Evolutionary conservation across 148 eudicot genomes (phyloP).

Genomic region (Cornus suecica): DNA sequence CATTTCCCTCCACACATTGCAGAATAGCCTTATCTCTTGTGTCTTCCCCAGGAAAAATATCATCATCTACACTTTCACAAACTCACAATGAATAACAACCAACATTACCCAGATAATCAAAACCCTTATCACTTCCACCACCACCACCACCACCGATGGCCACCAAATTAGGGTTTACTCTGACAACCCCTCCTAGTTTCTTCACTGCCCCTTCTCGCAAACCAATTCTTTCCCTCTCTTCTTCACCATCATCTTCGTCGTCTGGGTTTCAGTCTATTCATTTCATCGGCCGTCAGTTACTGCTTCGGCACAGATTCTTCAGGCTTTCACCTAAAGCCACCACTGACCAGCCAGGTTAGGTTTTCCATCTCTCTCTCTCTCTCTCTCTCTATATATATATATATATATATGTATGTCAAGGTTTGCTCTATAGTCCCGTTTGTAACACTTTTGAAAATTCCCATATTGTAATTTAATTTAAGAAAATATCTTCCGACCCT

Average conservation of each 20-base stretch:
- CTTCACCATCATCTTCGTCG: constrained; percentile 16
- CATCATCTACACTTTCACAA: background rate
- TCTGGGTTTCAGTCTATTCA: constrained; percentile 38
- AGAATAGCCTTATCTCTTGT: constrained; percentile 44
- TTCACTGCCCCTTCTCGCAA: constrained; percentile 40
- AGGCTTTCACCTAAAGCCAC: constrained; percentile 60
- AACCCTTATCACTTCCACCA: background rate
- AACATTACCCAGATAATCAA: constrained; percentile 9
- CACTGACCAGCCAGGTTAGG: constrained; percentile 77
- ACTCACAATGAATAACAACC: background rate
- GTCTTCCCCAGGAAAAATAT: background rate
- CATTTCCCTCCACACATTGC: constrained; percentile 51
- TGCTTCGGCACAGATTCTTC: constrained; percentile 35
- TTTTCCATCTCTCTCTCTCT: too few species aligned
- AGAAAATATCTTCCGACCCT: too few species aligned
- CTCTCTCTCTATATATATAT: background rate
- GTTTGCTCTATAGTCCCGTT: too few species aligned
- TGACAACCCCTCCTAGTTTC: constrained; percentile 44
- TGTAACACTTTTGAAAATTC: too few species aligned
- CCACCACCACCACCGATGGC: constrained; percentile 53
- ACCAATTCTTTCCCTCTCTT: constrained; percentile 31
- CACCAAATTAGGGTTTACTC: constrained; percentile 49
- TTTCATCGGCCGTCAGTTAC: constrained; percentile 29
- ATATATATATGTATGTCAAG: too few species aligned
- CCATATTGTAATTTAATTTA: too few species aligned